Conservation (phyloP, 2,329 filamentous ascomycete species). For the Exophiala viscosa region DNA sequence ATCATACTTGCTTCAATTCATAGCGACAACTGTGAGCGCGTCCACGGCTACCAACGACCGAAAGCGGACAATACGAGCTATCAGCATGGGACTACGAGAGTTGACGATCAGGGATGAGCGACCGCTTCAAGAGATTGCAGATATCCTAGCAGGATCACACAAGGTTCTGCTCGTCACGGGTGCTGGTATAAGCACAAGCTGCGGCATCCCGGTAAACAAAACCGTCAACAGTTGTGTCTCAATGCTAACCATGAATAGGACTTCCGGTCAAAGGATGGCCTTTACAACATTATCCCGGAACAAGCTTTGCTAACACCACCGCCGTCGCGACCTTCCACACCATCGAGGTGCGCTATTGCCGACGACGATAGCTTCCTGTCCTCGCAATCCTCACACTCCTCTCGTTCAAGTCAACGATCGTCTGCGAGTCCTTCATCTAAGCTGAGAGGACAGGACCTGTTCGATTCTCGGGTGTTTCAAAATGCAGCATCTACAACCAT, state of each 20-base stretch:
- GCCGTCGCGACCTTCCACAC: constrained; percentile 25
- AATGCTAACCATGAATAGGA: constrained; percentile 21
- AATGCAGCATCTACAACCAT: constrained; percentile 65
- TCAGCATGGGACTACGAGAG: constrained; percentile 30
- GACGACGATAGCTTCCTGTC: constrained; percentile 46
- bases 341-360: constrained; percentile 9
- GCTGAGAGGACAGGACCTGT: constrained; percentile 68
- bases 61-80: too few relatives aligned
- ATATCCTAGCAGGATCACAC: constrained; percentile 60
- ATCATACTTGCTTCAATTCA: background rate
- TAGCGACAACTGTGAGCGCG: too few relatives aligned
- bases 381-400: constrained; percentile 39
- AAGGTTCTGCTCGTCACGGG: constrained; percentile 71
- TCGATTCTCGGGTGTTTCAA: constrained; percentile 67
- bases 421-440: constrained; percentile 35
- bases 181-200: constrained; percentile 72
- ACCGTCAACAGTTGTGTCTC: background rate
- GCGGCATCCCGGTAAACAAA: constrained; percentile 64
- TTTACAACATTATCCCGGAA: constrained; percentile 67
- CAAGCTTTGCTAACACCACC: constrained; percentile 39
- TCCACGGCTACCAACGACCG: too few relatives aligned
- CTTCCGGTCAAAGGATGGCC: constrained; percentile 54
- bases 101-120: constrained; percentile 44
- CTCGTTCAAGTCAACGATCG: constrained; percentile 36
- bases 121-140: constrained; percentile 62